Conservation (phyloP, 371 early-diverging fungal species). For the Quaeritorhiza haematococci region DNA sequence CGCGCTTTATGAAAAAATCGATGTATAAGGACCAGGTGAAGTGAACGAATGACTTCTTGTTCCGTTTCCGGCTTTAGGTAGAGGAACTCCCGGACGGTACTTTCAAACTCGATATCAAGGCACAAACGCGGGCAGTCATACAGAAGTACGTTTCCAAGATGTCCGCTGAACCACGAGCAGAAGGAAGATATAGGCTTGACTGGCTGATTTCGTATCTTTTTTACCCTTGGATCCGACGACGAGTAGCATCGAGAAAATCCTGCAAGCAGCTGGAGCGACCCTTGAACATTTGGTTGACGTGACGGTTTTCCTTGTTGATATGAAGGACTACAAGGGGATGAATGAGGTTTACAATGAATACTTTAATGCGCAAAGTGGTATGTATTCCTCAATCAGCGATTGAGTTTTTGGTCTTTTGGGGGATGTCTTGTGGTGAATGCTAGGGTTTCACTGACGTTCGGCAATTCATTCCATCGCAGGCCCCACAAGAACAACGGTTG, state of each 20-base stretch:
- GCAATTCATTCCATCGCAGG: conserved; percentile 13
- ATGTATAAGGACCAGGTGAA: conserved; percentile 18
- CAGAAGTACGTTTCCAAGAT: conserved; percentile 42
- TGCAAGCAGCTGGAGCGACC: conserved; percentile 39
- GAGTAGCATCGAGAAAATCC: conserved; percentile 49
- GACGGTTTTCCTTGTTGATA: conserved; percentile 63
- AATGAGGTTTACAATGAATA: conserved; percentile 29
- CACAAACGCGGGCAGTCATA: conserved; percentile 58
- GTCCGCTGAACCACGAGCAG: not conserved
- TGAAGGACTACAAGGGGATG: conserved; percentile 58
- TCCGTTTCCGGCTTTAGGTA: conserved; percentile 26
- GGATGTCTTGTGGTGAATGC: no score
- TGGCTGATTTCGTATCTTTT: no score
- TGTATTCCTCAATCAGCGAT: not conserved
- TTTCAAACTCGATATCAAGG: conserved; percentile 48
- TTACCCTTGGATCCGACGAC: not conserved
- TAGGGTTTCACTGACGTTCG: not conserved
- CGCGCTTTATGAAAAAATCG: conserved; percentile 27
- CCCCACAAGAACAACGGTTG: conserved; percentile 37
- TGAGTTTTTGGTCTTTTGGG: no score
- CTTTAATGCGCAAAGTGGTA: not conserved
- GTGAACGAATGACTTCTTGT: no score
- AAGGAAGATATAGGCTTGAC: no score
- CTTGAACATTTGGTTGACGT: conserved; percentile 56
- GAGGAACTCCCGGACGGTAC: conserved; percentile 46